These are phyloP conservation scores for Populus tremula DNA, from an alignment of 345 rosid species.

Conservation along the genomic window DNA sequence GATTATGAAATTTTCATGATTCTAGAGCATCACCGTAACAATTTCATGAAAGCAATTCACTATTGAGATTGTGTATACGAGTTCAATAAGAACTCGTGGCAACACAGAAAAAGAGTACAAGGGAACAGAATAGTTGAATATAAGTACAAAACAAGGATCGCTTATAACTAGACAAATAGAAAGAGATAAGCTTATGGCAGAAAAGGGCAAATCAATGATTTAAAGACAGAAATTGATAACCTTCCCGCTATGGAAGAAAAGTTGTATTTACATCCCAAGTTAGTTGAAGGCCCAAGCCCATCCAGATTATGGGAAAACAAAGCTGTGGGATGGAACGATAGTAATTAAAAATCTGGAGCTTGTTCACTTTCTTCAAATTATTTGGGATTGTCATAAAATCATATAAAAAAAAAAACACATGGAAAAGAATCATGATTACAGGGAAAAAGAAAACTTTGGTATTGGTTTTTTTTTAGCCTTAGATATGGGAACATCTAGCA, in stretches of 20 bases:
- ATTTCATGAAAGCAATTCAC: neutral
- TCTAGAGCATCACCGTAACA: neutral
- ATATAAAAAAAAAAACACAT: neutral
- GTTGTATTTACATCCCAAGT: neutral
- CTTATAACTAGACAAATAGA: neutral
- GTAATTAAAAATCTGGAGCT: neutral
- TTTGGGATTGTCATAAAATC: neutral
- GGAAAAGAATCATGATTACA: neutral
- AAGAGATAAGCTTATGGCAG: neutral
- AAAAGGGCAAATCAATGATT: conserved; percentile 9
- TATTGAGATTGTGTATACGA: neutral
- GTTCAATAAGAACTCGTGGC: neutral
- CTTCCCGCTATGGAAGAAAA: neutral
- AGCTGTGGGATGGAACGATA: neutral
- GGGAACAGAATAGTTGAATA: neutral
- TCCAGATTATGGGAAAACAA: neutral
- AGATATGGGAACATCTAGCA: neutral
- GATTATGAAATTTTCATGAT: neutral
- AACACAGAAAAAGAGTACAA: neutral
- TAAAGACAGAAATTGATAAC: neutral
- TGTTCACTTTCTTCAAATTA: neutral
- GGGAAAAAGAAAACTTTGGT: neutral
- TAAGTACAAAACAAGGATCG: neutral
- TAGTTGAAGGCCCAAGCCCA: neutral
- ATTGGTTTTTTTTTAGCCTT: neutral